Percentiles rank a stretch among this genome's conserved stretches.
phyloP scores from a whole-genome alignment of 495 filamentous ascomycete species.

The Aspergillus nidulans region DNA sequence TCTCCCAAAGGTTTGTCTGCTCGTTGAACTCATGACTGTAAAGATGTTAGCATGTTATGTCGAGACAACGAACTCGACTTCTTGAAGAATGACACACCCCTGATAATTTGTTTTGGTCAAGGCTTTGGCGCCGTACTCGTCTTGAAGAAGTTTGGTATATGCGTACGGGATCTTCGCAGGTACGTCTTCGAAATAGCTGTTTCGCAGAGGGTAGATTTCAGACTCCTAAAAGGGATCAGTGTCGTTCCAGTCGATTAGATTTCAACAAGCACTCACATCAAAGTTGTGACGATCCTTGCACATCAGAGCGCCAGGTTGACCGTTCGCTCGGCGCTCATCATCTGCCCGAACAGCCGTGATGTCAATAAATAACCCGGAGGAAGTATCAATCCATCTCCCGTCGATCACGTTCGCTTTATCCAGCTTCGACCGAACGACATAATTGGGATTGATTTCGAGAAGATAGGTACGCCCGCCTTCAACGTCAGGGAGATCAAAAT shows the following conservation, averaged over 20 bases:
- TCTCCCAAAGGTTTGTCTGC: slow-evolving; percentile 31
- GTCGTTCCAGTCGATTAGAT: background rate
- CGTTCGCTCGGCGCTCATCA: slow-evolving; percentile 27
- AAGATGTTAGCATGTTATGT: slow-evolving; percentile 1
- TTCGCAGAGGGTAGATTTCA: slow-evolving; percentile 75
- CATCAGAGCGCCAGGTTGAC: slow-evolving; percentile 40
- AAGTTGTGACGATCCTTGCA: slow-evolving; percentile 58
- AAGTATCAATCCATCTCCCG: slow-evolving; percentile 57
- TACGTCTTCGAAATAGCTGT: slow-evolving; percentile 72
- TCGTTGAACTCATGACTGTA: slow-evolving; percentile 35
- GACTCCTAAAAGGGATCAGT: slow-evolving; percentile 35
- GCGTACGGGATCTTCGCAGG: slow-evolving; percentile 71
- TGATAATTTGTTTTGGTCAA: slow-evolving; percentile 60
- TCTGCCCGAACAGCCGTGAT: slow-evolving; percentile 55
- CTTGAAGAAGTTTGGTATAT: slow-evolving; percentile 65
- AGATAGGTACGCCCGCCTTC: slow-evolving; percentile 46
- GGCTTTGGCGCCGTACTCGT: slow-evolving; percentile 68
- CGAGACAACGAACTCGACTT: background rate
- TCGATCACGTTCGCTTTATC: slow-evolving; percentile 57
- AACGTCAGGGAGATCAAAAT: slow-evolving; percentile 42
- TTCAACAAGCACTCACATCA: slow-evolving; percentile 25
- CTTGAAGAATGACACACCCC: slow-evolving; percentile 43
- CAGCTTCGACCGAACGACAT: slow-evolving; percentile 38
- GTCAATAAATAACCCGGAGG: slow-evolving; percentile 59
- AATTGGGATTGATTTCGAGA: slow-evolving; percentile 59